Conservation (phyloP, 2,329 filamentous ascomycete genomes). For the Aciculosporium take region DNA sequence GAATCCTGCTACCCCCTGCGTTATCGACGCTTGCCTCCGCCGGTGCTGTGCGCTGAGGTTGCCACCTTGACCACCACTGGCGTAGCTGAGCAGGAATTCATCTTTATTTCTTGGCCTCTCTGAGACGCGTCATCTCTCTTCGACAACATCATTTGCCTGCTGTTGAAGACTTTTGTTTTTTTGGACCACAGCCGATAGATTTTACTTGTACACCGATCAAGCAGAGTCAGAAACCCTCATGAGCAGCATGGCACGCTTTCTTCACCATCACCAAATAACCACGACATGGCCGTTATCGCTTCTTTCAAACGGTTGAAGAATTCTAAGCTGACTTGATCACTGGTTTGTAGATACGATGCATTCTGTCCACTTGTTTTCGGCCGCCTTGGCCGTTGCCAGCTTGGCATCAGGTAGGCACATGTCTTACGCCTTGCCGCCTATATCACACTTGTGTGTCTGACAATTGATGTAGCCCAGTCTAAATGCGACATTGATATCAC, state of each 20-base stretch:
- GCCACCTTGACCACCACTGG: conserved; percentile 4
- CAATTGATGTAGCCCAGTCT: conserved; percentile 14
- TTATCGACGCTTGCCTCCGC: conserved; percentile 1
- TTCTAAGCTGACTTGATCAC: not conserved
- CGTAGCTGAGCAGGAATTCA: conserved; percentile 1
- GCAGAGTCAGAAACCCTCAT: conserved; percentile 9
- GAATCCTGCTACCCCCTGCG: not conserved
- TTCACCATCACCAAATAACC: not conserved
- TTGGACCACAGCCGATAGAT: conserved; percentile 12
- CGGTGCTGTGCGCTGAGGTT: not conserved
- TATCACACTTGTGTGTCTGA: not conserved
- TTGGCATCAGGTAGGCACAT: conserved; percentile 29
- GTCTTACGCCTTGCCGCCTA: too few species aligned
- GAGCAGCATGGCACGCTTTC: not conserved
- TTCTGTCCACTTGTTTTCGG: conserved; percentile 30
- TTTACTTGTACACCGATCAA: conserved; percentile 9
- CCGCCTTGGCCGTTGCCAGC: conserved; percentile 27
- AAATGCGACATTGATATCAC: conserved; percentile 40
- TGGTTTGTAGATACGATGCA: conserved; percentile 25
- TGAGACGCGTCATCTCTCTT: conserved; percentile 6
- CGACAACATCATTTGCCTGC: conserved; percentile 11
- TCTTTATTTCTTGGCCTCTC: not conserved
- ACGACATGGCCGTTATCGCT: not conserved
- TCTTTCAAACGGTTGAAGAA: not conserved
- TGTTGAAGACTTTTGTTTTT: conserved; percentile 6